Evolutionary conservation across 1,284 basidiomycete species (phyloP).

Genomic region (Malassezia caprae): DNA sequence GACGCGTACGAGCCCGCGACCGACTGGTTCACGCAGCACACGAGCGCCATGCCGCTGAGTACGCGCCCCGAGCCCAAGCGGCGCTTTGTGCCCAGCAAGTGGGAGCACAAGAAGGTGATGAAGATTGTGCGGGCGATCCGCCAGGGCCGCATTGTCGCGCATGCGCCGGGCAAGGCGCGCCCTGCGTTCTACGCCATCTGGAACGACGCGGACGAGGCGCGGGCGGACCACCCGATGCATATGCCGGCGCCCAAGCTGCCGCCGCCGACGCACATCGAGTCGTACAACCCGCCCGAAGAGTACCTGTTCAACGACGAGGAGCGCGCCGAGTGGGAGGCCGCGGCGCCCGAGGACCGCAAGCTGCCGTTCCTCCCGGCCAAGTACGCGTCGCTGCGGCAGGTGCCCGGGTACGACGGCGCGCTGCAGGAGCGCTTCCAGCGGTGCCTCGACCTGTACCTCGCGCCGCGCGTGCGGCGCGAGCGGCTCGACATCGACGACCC

Average conservation of each 20-base stretch:
- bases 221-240: constrained; percentile 56
- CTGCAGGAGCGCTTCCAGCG: constrained; percentile 89
- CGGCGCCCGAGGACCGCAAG: constrained; percentile 82
- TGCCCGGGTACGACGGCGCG: constrained; percentile 82
- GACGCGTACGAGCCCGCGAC: constrained; percentile 74
- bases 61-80: constrained; percentile 89
- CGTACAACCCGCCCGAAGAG: constrained; percentile 96
- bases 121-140: constrained; percentile 98
- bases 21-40: constrained; percentile 95
- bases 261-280: constrained; percentile 83
- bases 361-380: constrained; percentile 81
- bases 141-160: constrained; percentile 80
- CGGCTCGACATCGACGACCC: constrained; percentile 53
- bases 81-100: constrained; percentile 93
- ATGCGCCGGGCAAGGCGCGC: constrained; percentile 65
- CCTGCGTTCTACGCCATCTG: constrained; percentile 81
- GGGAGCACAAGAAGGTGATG: constrained; percentile 99
- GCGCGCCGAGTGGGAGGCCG: constrained; percentile 69
- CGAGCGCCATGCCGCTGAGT: constrained; percentile 83
- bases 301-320: constrained; percentile 86
- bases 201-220: constrained; percentile 55
- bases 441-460: constrained; percentile 91
- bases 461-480: constrained; percentile 63
- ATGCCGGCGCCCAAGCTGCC: constrained; percentile 85
- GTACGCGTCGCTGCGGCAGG: constrained; percentile 70